Conservation (phyloP, 768 basidiomycete species). For the Amanita muscaria region DNA sequence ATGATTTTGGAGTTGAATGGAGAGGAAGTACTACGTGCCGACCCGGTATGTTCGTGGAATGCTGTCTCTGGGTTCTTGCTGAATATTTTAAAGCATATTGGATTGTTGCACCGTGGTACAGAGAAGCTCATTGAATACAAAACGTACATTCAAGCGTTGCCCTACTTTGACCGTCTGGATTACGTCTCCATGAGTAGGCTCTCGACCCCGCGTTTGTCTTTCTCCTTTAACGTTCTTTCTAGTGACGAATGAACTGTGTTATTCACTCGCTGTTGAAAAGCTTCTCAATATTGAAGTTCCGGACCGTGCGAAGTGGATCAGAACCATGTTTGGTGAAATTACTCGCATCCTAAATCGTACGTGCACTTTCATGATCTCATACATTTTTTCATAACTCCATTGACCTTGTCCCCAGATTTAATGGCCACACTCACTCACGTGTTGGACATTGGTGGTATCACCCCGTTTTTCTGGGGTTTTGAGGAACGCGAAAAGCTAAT, state of each 20-base stretch:
- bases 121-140: slow-evolving; percentile 99
- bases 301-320: slow-evolving; percentile 96
- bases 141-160: slow-evolving; percentile 93
- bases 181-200: slow-evolving; percentile 97
- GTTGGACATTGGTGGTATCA: slow-evolving; percentile 97
- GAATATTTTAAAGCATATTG: slow-evolving; percentile 63
- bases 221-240: slow-evolving; percentile 6
- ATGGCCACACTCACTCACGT: slow-evolving; percentile 96
- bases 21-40: slow-evolving; percentile 85
- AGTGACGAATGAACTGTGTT: slow-evolving; percentile 99
- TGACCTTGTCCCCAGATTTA: slow-evolving; percentile 44
- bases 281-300: slow-evolving; percentile 95
- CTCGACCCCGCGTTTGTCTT: background rate
- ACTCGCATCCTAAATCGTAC: slow-evolving; percentile 90
- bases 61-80: slow-evolving; percentile 5
- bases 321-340: slow-evolving; percentile 94
- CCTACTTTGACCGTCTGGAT: slow-evolving; percentile 98
- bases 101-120: slow-evolving; percentile 92
- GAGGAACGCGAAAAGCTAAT: slow-evolving; percentile 99
- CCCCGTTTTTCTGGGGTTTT: slow-evolving; percentile 99
- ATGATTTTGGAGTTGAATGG: slow-evolving; percentile 97
- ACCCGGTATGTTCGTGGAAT: slow-evolving; percentile 56
- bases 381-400: slow-evolving; percentile 6
- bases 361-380: slow-evolving; percentile 16
- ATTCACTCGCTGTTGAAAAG: slow-evolving; percentile 96